phyloP scores from a whole-genome alignment of 805 yeast genomes.

The Wickerhamiella bombiphila region DNA sequence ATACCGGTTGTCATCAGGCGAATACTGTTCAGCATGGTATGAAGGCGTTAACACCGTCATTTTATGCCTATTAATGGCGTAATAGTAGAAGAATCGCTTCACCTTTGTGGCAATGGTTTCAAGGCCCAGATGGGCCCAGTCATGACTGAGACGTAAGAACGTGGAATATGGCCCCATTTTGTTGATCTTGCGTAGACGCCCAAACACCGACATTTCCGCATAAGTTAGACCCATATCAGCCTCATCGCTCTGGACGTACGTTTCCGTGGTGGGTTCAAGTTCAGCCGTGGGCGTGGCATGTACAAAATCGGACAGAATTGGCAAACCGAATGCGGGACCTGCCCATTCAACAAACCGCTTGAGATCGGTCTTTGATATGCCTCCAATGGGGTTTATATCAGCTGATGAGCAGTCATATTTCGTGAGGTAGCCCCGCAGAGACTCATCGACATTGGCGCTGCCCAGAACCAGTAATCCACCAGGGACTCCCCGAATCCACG shows the following conservation, averaged over 20 bases:
- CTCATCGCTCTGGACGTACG: conserved; percentile 91
- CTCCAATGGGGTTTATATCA: conserved; percentile 97
- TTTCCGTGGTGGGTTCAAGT: conserved; percentile 85
- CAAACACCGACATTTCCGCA: conserved; percentile 83
- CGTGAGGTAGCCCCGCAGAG: conserved; percentile 86
- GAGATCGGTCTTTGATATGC: conserved; percentile 87
- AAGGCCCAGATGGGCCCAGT: conserved; percentile 78
- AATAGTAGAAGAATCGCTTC: conserved; percentile 79
- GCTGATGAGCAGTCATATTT: conserved; percentile 97
- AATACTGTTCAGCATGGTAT: conserved; percentile 94
- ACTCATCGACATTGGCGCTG: conserved; percentile 94
- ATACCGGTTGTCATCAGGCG: conserved; percentile 95
- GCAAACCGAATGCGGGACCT: conserved; percentile 48
- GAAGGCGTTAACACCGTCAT: conserved; percentile 96
- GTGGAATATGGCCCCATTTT: conserved; percentile 94
- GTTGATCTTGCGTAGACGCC: conserved; percentile 76
- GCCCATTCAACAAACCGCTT: conserved; percentile 79
- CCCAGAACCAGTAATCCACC: conserved; percentile 87
- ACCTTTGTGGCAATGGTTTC: conserved; percentile 83
- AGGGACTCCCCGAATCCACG: conserved; percentile 74
- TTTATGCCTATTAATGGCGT: conserved; percentile 91
- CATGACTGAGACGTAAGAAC: conserved; percentile 79
- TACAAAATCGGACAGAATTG: conserved; percentile 62
- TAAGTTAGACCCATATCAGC: conserved; percentile 97
- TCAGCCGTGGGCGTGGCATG: conserved; percentile 97